Conservation (phyloP, 2,329 filamentous ascomycete species). For the Arthrobotrys sinensis region DNA sequence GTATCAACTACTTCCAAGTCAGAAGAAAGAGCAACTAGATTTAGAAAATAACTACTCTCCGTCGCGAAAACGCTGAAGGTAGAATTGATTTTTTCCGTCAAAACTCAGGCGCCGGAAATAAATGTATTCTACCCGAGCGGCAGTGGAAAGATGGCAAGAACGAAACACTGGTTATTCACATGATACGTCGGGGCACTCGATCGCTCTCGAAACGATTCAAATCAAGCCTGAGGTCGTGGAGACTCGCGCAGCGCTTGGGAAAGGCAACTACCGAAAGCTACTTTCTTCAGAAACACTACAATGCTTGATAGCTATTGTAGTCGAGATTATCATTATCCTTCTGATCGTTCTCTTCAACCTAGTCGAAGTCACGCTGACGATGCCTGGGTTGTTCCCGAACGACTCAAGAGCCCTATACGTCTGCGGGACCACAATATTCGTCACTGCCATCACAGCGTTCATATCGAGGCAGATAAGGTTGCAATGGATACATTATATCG, state of each 20-base stretch:
- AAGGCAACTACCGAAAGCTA: conserved; percentile 7
- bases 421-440: conserved; percentile 45
- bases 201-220: conserved; percentile 50
- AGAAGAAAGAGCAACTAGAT: background rate
- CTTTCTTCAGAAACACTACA: conserved; percentile 48
- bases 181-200: conserved; percentile 44
- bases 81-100: background rate
- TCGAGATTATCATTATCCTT: conserved; percentile 48
- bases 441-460: conserved; percentile 44
- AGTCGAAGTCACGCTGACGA: conserved; percentile 43
- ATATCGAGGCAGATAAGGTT: conserved; percentile 45
- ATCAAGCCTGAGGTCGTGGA: conserved; percentile 41
- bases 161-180: conserved; percentile 47
- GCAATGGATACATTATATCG: conserved; percentile 58
- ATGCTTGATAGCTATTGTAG: conserved; percentile 45
- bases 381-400: conserved; percentile 57
- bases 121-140: conserved; percentile 57
- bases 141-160: conserved; percentile 59
- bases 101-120: conserved; percentile 13
- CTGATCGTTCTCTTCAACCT: conserved; percentile 52
- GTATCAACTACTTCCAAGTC: background rate
- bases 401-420: conserved; percentile 55
- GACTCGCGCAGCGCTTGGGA: conserved; percentile 19
- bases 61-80: background rate
- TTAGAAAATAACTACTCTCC: background rate